phyloP scores from a whole-genome alignment of 2,329 filamentous ascomycete species.

The Alternaria sp. region DNA sequence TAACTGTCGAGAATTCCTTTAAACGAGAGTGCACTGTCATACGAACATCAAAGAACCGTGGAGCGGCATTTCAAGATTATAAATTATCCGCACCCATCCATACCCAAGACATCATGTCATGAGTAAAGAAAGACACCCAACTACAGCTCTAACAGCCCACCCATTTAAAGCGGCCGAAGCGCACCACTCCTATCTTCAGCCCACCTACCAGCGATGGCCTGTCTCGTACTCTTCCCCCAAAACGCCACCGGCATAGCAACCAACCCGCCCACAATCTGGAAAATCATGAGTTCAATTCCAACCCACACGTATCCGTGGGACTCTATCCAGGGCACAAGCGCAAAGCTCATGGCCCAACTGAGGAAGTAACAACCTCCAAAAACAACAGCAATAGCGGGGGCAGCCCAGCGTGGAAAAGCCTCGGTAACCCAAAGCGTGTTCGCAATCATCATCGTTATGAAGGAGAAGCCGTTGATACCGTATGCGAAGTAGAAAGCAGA shows the following conservation, averaged over 20 bases:
- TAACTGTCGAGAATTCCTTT: no score
- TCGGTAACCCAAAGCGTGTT: slow-evolving; percentile 43
- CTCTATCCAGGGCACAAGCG: slow-evolving; percentile 30
- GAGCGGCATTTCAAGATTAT: background rate
- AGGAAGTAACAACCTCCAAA: slow-evolving; percentile 31
- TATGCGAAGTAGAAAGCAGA: slow-evolving; percentile 33
- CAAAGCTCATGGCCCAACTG: slow-evolving; percentile 33
- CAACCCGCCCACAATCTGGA: slow-evolving; percentile 42
- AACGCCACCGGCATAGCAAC: slow-evolving; percentile 39
- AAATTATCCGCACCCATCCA: background rate
- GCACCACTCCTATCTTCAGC: slow-evolving; percentile 34
- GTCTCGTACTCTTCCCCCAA: slow-evolving; percentile 38
- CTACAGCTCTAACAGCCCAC: background rate
- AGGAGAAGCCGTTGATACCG: slow-evolving; percentile 38
- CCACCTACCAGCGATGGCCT: slow-evolving; percentile 39
- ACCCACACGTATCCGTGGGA: slow-evolving; percentile 37
- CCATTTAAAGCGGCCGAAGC: slow-evolving; percentile 26
- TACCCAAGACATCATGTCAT: background rate
- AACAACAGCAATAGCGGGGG: slow-evolving; percentile 36
- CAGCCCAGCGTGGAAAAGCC: slow-evolving; percentile 43
- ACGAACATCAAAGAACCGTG: background rate
- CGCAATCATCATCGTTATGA: slow-evolving; percentile 27
- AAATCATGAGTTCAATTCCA: slow-evolving; percentile 43
- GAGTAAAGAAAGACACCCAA: background rate
- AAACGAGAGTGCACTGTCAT: no score